phyloP scores from a whole-genome alignment of 441 rosid genomes.

The Pelargonium myrrhifolium region DNA sequence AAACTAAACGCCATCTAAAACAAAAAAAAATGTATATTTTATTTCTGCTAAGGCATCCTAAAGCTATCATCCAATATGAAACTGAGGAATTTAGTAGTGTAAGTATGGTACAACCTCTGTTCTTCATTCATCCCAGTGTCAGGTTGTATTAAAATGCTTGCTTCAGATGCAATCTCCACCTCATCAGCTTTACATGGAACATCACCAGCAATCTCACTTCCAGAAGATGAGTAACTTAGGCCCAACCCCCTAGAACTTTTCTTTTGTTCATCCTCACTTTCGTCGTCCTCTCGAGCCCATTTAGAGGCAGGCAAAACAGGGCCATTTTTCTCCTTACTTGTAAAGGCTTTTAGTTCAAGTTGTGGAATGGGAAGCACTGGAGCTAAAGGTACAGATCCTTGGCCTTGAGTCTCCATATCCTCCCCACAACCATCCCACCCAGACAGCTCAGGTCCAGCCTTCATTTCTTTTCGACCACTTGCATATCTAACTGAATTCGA shows the following conservation, averaged over 20 bases:
- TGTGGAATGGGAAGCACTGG: constrained; percentile 48
- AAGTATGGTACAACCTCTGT: constrained; percentile 47
- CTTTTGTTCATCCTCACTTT: constrained; percentile 76
- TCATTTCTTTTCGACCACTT: constrained; percentile 45
- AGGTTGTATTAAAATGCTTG: constrained; percentile 39
- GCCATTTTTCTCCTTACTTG: constrained; percentile 63
- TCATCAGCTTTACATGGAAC: constrained; percentile 50
- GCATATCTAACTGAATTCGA: constrained; percentile 41
- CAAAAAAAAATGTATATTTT: neutral
- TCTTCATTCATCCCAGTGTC: constrained; percentile 77
- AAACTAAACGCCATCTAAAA: neutral
- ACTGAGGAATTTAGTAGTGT: neutral
- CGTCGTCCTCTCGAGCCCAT: constrained; percentile 96
- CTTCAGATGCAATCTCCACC: constrained; percentile 43
- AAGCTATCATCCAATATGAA: neutral
- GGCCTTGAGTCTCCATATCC: constrained; percentile 35
- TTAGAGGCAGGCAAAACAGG: constrained; percentile 83
- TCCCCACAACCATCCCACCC: constrained; percentile 42
- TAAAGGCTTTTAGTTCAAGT: constrained; percentile 56
- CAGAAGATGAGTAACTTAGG: constrained; percentile 83
- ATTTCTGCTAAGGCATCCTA: neutral
- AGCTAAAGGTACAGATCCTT: constrained; percentile 36
- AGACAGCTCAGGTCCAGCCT: constrained; percentile 42
- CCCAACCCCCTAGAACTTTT: constrained; percentile 47
- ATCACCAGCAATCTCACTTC: constrained; percentile 80